Base-by-base conservation (phyloP, 192 early-diverging fungal genomes). In the Jimgerdemannia flammicorona region DNA sequence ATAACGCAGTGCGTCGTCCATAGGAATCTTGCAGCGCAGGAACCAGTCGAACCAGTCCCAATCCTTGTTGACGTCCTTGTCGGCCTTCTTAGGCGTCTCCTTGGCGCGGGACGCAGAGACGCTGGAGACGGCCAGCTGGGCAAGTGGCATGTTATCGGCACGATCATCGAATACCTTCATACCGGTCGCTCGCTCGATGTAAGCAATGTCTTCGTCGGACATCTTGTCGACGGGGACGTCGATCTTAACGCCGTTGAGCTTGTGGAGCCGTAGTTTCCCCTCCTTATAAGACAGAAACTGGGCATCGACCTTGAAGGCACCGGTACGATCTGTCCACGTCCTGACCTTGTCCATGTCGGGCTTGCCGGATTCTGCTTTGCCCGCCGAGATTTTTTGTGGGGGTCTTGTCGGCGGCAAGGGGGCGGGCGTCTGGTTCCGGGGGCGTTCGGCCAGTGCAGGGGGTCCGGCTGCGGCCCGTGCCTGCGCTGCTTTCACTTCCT, bases 31-130 rank as follows among this genome's bases (percentile, higher is more conserved):
- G 29, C 91, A 87, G 77, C 89, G 89, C 71, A 97, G 86, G 43
- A 98, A 91, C 80, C 94, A 97, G 64, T 98, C 95, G 72, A 92
- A 92, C 98, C 98, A 99, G 73, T 99, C 93, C 80, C 94, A 98
- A 44, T 92, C 93, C 64, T 91, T 86, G 78, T 93, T 87, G 68
- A 85, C 69, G 8, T 78, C 83, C 64, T 89, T 73, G 70, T 82
- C 54, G 77, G 80, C 44, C 70, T 75, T 40, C 64, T 76, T 77
- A 82, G 59, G 41, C n/a, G 64, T 69, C 44, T 70, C 68, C n/a
- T 64, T 29, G 74, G 73, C 64, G 29, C 29, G 29, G 29, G 29
- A 29, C 65, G 78, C 70, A 18, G 64, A 65, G 64, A 1, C 64
- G 64, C 19, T 65, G 14, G 19, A 18, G 19, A 19, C 64, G 14